phyloP scores from a whole-genome alignment of 129 eudicot species.

The Arctium minus region DNA sequence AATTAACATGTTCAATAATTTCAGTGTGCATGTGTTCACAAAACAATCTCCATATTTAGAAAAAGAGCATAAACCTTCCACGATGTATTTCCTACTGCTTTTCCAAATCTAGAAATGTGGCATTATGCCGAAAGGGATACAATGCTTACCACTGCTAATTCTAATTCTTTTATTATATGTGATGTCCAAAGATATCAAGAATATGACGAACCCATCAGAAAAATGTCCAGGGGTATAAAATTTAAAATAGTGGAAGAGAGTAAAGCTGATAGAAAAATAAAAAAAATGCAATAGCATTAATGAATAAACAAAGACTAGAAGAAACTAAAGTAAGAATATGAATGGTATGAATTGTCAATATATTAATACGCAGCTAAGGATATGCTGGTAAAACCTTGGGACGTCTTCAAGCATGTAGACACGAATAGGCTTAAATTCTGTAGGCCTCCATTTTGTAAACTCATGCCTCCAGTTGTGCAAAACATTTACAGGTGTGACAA shows the following conservation, averaged over 20 bases:
- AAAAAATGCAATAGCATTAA: slow-evolving; percentile 10
- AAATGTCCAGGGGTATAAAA: neutral
- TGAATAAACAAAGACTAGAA: neutral
- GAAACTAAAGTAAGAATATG: neutral
- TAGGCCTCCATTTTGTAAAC: slow-evolving; percentile 83
- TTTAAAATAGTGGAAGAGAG: neutral
- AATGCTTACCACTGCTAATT: neutral
- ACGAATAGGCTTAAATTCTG: slow-evolving; percentile 78
- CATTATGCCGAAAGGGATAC: no score
- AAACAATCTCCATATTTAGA: neutral
- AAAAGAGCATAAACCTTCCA: neutral
- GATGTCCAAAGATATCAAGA: neutral
- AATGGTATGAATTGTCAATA: neutral
- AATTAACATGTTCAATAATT: neutral
- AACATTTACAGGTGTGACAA: slow-evolving; percentile 93
- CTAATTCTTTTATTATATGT: neutral
- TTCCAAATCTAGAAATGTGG: no score
- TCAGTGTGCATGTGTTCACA: neutral
- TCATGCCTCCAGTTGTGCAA: slow-evolving; percentile 95
- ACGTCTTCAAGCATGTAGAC: slow-evolving; percentile 91
- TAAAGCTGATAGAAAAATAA: slow-evolving; percentile 14
- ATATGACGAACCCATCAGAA: neutral
- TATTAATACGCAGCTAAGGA: neutral
- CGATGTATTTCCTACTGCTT: neutral
- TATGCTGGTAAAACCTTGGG: slow-evolving; percentile 52